Evolutionary conservation across 495 filamentous ascomycete species (phyloP), one percentile per base, ranked within the genome.

Genomic region (Tricharina praecox): DNA sequence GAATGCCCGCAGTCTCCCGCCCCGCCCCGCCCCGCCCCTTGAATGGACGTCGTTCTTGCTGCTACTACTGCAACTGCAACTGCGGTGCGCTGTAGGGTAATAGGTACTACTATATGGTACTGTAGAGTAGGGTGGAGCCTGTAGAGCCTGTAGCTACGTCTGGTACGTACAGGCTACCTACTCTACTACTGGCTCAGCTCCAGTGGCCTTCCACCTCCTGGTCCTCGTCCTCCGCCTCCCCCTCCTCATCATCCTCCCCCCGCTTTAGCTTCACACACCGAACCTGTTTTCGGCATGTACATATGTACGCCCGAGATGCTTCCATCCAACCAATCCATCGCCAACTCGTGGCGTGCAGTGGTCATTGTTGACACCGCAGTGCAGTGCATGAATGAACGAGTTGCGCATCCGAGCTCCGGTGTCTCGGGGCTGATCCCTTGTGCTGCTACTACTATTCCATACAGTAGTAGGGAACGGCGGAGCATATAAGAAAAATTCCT

Each of bases 331-430:
- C 55, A 58, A 58, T 58, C 55, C 54, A 23, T 45, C 54, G 50
- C 45, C 35, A 58, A 58, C 50, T 58, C 55, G 55, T 58, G 55
- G 55, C 58, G 54, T 49, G 52, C 52, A 16, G 38, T 45, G n/a
- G n/a, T n/a, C n/a, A n/a, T n/a, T n/a, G n/a, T n/a, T n/a, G n/a
- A n/a, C n/a, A n/a, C n/a, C n/a, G n/a, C 41, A 53, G 45, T 58
- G 55, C 53, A 58, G 50, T 58, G 55, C 55, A 58, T 58, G 33
- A 58, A 30, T 52, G 51, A 56, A n/a, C n/a, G n/a, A 58, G 49
- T 53, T 37, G 35, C 51, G 50, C 53, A 58, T 58, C 58, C 58
- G 58, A 58, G 10, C 23, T 16, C 37, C 21, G 37, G 18, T 40
- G n/a, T n/a, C 18, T 40, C 37, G 21, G 20, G 15, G 21, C 21